Conservation (phyloP, 83 land plant genomes). For the Picea engelmannii region DNA sequence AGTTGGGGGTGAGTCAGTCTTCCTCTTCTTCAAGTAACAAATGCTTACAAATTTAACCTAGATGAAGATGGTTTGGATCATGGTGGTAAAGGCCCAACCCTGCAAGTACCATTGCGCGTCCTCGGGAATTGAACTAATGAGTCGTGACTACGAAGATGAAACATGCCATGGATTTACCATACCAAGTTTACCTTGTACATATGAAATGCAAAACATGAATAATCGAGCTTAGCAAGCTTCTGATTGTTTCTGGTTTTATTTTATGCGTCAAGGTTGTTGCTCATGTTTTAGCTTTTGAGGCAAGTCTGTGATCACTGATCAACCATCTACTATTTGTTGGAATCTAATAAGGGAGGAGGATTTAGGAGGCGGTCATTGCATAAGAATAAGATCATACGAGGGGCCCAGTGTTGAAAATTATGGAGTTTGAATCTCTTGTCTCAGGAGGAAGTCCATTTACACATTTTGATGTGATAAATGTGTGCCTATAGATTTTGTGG, state of each 20-base stretch:
- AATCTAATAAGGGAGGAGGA: not conserved
- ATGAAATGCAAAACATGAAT: slow-evolving; percentile 3
- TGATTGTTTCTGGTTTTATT: slow-evolving; percentile 11
- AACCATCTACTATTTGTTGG: no score
- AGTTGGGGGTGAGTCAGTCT: slow-evolving; percentile 76
- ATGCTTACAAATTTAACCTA: slow-evolving; percentile 7
- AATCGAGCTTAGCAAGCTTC: not conserved
- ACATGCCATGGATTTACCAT: not conserved
- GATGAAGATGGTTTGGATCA: slow-evolving; percentile 8
- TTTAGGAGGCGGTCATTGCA: not conserved
- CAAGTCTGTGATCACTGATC: not conserved
- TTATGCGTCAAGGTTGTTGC: slow-evolving; percentile 11
- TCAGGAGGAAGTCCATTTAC: not conserved
- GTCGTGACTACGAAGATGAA: not conserved
- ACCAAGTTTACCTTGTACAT: not conserved
- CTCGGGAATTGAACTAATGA: not conserved
- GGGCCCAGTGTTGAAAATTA: not conserved
- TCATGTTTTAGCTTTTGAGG: not conserved
- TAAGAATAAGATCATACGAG: not conserved
- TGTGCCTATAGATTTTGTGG: not conserved
- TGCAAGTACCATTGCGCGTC: not conserved
- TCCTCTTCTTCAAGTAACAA: slow-evolving; percentile 14
- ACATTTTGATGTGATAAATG: not conserved
- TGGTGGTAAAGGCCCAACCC: not conserved
- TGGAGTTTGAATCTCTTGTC: not conserved